A percentile compares a stretch with the other conserved stretches of the same genome.
Evolutionary conservation across 306 rosid genomes (phyloP).

Genomic region (apple (Malus domestica)): DNA sequence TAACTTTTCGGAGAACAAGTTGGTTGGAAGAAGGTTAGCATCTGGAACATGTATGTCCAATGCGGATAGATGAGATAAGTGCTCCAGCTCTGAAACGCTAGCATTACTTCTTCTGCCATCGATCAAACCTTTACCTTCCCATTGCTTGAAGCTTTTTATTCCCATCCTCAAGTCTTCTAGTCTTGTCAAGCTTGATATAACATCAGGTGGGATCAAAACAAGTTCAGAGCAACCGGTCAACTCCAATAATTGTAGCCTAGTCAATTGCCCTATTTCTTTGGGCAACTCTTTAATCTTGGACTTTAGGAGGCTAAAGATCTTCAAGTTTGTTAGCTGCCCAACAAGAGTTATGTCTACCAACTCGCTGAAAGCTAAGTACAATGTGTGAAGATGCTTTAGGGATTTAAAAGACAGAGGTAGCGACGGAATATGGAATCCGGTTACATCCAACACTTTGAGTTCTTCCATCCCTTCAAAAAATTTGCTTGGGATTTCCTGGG

Average conservation of each 20-base stretch:
- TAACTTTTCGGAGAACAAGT: no score
- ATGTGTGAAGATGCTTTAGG: no score
- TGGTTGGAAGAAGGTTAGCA: background rate
- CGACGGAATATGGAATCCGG: rapidly evolving
- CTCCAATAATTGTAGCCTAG: background rate
- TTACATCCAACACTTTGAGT: no score
- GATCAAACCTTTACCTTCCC: background rate
- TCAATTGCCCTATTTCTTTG: background rate
- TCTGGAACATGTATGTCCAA: background rate
- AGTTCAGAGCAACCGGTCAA: background rate
- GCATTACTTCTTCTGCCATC: no score
- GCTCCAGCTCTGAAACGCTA: background rate
- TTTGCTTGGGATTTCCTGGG: background rate
- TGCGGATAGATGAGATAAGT: background rate
- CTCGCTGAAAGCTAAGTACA: rapidly evolving
- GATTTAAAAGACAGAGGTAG: no score
- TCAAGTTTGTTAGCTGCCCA: background rate
- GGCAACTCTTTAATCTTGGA: background rate
- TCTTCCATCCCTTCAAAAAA: conserved; percentile 12
- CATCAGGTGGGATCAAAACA: background rate
- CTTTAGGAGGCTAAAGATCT: background rate
- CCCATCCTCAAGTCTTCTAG: no score
- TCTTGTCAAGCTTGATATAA: no score
- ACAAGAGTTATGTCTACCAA: conserved; percentile 2
- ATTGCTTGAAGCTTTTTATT: no score